Evolutionary conservation across 768 basidiomycete species (phyloP), one percentile per base, ranked within the genome.

Genomic region (Butyriboletus loyo): DNA sequence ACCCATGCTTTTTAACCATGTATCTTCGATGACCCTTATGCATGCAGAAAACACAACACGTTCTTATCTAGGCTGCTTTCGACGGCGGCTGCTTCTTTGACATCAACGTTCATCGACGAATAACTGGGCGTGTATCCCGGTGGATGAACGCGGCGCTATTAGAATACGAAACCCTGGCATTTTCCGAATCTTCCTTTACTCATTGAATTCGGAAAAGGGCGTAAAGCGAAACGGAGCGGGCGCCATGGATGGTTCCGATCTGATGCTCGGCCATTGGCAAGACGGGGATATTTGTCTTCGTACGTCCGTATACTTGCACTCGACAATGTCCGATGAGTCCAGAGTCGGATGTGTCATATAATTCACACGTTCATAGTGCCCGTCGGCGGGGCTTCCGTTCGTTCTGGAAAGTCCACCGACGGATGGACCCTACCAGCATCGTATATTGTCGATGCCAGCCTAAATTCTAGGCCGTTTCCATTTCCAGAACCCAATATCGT

Each of bases 1-100:
- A 52, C 47, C 40, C 59, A 67, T 69, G 50, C 49, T 55, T 49
- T 49, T 40, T 48, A 57, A 54, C 45, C 55, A 46, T 61, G 66
- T 68, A 56, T 47, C 32, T 38, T 42, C 46, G 37, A 49, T 51
- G 60, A 53, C 48, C 40, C 15, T 34, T 30, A 35, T 56, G 51
- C 50, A 50, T 48, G 47, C 59, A 15, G 51, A 7, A 13, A 48
- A 52, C 22, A 14, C 36, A 30, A 40, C 46, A 53, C 37, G 39
- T 52, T 53, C 39, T 45, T 49, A 43, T 48, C 56, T 52, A 7
- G 27, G 34, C 39, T 41, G 9, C 15, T 38, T 8, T 40, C n/a
- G 10, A 34, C 21, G 6, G 22, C 22, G 27, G 27, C 27, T 34
- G 28, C 52, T 49, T 58, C 42, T 47, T 47, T 25, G 13, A 25